A percentile compares a stretch with the other conserved stretches of the same genome.
These are phyloP conservation scores for Brassica hybrid DNA, from an alignment of 441 rosid species.

Conservation along the genomic window DNA sequence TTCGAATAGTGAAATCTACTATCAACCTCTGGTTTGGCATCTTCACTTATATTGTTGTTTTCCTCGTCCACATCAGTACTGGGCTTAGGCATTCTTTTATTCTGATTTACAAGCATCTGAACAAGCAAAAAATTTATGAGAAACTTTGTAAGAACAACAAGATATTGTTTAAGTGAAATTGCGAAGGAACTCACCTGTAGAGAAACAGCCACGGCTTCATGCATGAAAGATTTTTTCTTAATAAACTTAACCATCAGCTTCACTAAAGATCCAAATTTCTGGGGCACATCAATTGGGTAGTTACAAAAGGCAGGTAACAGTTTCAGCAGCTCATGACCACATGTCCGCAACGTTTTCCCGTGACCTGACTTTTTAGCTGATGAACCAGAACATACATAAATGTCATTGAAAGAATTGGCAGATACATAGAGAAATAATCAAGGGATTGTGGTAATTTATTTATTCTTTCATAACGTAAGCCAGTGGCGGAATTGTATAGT, in stretches of 20 bases:
- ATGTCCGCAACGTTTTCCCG: constrained; percentile 68
- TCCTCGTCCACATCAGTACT: constrained; percentile 42
- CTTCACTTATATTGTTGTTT: constrained; percentile 39
- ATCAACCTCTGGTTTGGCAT: constrained; percentile 45
- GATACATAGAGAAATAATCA: constrained; percentile 9
- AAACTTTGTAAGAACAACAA: not conserved
- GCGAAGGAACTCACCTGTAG: constrained; percentile 58
- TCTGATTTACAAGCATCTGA: constrained; percentile 66
- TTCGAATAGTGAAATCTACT: constrained; percentile 55
- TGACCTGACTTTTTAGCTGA: constrained; percentile 69
- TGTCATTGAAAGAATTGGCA: not conserved
- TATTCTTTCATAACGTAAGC: constrained; percentile 1
- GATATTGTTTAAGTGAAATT: not conserved
- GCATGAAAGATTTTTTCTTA: constrained; percentile 71
- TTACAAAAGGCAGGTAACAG: constrained; percentile 87
- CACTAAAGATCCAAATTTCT: constrained; percentile 61
- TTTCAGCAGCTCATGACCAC: constrained; percentile 71
- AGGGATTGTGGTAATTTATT: not conserved
- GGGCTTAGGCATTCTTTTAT: constrained; percentile 52
- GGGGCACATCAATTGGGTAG: constrained; percentile 69
- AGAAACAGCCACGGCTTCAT: constrained; percentile 68
- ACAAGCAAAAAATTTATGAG: constrained; percentile 15
- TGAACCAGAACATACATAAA: not conserved
- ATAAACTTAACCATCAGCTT: constrained; percentile 62
- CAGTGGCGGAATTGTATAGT: constrained; percentile 7